Base-by-base conservation (phyloP, 2,329 filamentous ascomycete genomes). In the Mariannaea elegans region DNA sequence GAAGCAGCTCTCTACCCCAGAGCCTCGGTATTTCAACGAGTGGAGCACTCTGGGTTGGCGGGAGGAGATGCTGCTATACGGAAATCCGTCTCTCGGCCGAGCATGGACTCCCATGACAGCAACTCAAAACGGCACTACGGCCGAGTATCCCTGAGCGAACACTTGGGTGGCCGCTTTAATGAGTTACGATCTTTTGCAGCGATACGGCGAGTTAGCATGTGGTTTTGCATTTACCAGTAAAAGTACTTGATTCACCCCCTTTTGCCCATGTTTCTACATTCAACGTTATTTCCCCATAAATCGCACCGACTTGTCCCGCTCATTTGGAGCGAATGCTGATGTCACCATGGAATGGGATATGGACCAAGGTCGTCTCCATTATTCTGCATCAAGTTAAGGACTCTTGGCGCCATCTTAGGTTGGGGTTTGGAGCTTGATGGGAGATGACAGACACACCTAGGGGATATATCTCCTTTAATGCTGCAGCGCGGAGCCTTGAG, bases 41-140 rank as follows among this genome's bases (percentile, higher is more conserved):
- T 84, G 82, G 82, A 78, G 79, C 51, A 75, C 76, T 1, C 70
- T 84, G 34, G 82, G 82, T 55, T 85, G 82, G 82, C 76, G 78
- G 45, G 82, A 85, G 68, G 77, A 80, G 60, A 65, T 77, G 29
- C 45, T 75, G 13, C 65, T 72, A 1, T 75, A 75, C 29, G 75
- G 74, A 32, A 76, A 76, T 21, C 72, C 74, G 18, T 69, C 73
- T 44, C 73, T 84, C 24, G 72, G 76, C 29, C 80, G 81, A 42
- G 78, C 73, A 54, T 84, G 81, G 81, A 68, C 76, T 41, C 80
- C 81, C 3, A 68, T 79, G 29, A 59, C 65, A 49, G 67, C 70
- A 5, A 47, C 55, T 14, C 70, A 68, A 46, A 67, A 62, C 36
- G 63, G 51, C 8, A 47, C 58, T 3, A 60, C 67, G 52, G 62